These are phyloP conservation scores for Ochetophila trinervis DNA, from an alignment of 306 rosid genomes.

Conservation along the genomic window DNA sequence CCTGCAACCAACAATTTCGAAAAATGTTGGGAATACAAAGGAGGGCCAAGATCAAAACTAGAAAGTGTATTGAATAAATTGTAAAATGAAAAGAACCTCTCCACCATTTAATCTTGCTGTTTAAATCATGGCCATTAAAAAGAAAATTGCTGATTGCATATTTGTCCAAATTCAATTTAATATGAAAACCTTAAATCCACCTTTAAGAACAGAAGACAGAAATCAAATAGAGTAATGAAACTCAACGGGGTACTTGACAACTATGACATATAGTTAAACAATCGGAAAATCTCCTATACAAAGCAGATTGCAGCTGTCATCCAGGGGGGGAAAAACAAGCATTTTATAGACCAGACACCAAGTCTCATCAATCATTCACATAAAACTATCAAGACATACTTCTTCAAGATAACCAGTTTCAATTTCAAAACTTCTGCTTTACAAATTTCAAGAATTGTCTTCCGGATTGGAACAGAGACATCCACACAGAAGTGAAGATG, in stretches of 20 bases:
- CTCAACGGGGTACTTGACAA: not conserved
- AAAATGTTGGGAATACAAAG: conserved; percentile 1
- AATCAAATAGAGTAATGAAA: not conserved
- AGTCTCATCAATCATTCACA: too few relatives aligned
- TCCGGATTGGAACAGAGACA: not conserved
- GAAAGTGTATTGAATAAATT: conserved; percentile 2
- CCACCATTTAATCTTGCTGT: not conserved
- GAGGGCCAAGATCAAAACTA: conserved; percentile 3
- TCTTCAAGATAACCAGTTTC: too few relatives aligned
- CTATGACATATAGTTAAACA: not conserved
- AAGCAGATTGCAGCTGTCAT: too few relatives aligned
- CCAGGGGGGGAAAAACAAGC: too few relatives aligned
- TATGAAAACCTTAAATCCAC: not conserved
- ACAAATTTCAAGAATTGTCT: too few relatives aligned
- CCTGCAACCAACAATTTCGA: conserved; percentile 40
- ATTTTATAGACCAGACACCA: too few relatives aligned
- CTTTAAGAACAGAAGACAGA: not conserved
- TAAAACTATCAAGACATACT: too few relatives aligned
- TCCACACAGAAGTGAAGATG: not conserved
- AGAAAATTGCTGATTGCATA: not conserved
- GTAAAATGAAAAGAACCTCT: not conserved
- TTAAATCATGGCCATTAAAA: too few relatives aligned
- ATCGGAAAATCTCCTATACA: too few relatives aligned
- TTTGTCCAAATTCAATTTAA: not conserved
- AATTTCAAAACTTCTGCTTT: too few relatives aligned